phyloP scores from a whole-genome alignment of 1,284 basidiomycete genomes.

The Thelephora terrestris region DNA sequence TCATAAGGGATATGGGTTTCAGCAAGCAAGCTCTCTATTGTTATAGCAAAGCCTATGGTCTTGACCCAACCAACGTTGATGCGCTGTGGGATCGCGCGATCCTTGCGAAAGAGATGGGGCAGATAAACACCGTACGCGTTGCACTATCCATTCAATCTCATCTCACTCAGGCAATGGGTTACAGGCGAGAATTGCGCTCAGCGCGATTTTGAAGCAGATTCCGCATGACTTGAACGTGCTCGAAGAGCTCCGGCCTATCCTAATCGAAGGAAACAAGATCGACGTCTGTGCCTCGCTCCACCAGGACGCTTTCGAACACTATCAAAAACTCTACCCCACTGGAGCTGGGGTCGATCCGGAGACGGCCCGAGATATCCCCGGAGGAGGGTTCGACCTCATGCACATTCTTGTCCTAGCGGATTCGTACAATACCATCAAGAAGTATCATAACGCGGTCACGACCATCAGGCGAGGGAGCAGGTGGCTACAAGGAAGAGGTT shows the following conservation, averaged over 20 bases:
- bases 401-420: conserved; percentile 77
- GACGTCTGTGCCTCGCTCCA: conserved; percentile 54
- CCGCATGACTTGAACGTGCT: conserved; percentile 80
- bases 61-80: conserved; percentile 75
- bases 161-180: background rate
- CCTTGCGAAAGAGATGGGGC: conserved; percentile 69
- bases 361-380: conserved; percentile 24
- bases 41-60: conserved; percentile 72
- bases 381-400: conserved; percentile 46
- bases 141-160: background rate
- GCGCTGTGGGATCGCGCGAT: conserved; percentile 87
- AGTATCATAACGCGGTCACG: conserved; percentile 60
- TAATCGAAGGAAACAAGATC: conserved; percentile 63
- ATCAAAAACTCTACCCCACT: conserved; percentile 29
- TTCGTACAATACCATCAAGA: conserved; percentile 63
- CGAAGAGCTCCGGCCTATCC: conserved; percentile 69
- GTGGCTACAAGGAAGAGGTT: conserved; percentile 82
- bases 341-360: conserved; percentile 20
- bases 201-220: conserved; percentile 65
- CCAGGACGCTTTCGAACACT: conserved; percentile 47
- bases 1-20: conserved; percentile 51
- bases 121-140: conserved; percentile 49
- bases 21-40: conserved; percentile 89
- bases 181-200: conserved; percentile 69
- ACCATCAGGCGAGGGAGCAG: conserved; percentile 71